Evolutionary conservation across 2,329 filamentous ascomycete genomes (phyloP).

Genomic region (Xylaria sp.): DNA sequence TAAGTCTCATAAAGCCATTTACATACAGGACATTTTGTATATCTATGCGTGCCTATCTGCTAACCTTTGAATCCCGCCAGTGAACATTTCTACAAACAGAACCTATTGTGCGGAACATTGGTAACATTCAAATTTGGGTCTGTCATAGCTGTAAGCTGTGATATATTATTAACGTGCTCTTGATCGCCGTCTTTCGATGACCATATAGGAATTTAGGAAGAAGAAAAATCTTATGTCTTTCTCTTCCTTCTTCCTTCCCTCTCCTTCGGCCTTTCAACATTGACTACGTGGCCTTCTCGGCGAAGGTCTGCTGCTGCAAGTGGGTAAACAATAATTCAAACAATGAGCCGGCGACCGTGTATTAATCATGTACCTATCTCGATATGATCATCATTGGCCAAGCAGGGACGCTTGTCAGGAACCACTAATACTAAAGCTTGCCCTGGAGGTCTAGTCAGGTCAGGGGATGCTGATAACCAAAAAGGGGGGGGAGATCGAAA

Average conservation of each 20-base stretch:
- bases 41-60: not conserved
- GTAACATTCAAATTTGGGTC: slow-evolving; percentile 15
- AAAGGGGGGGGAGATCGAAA: slow-evolving; percentile 27
- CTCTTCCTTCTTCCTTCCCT: slow-evolving; percentile 5
- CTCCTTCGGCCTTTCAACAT: not conserved
- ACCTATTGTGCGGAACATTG: not conserved
- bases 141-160: not conserved
- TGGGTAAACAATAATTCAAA: slow-evolving; percentile 20
- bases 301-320: slow-evolving; percentile 2
- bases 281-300: slow-evolving; percentile 21
- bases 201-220: not conserved
- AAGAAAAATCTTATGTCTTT: not conserved
- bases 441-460: slow-evolving; percentile 16
- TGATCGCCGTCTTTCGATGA: not conserved
- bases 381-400: not conserved
- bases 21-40: not conserved
- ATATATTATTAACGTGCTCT: not conserved
- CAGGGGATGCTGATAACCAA: slow-evolving; percentile 25
- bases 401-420: slow-evolving; percentile 1
- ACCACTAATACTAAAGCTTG: slow-evolving; percentile 8
- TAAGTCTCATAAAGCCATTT: slow-evolving; percentile 16
- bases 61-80: not conserved
- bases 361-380: slow-evolving; percentile 7
- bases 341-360: not conserved
- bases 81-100: not conserved